These are phyloP conservation scores for Pythium diclinum DNA, from an alignment of 352 stramenopile species.

Conservation along the genomic window DNA sequence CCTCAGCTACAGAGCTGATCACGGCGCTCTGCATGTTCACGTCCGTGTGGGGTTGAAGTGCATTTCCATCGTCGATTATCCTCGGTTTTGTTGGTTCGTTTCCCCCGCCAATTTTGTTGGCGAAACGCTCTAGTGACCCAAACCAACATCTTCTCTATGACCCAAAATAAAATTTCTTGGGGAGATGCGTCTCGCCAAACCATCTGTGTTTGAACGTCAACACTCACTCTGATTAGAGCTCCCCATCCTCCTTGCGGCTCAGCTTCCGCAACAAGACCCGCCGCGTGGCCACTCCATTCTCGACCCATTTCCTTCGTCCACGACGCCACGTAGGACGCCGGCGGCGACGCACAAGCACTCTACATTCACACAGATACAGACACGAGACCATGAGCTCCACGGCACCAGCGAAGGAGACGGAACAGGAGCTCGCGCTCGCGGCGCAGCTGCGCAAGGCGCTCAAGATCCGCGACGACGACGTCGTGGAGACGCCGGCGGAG, in stretches of 20 bases:
- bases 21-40: not conserved
- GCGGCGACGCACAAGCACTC: not conserved
- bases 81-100: not conserved
- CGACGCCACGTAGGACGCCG: not conserved
- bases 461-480: constrained; percentile 24
- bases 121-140: not conserved
- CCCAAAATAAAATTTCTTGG: not conserved
- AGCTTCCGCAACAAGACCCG: not conserved
- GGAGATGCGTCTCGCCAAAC: not conserved
- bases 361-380: not conserved
- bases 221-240: not conserved
- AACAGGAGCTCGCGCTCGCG: constrained; percentile 21
- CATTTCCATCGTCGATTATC: not conserved
- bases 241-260: not conserved
- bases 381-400: not conserved
- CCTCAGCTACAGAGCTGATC: not conserved
- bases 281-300: constrained; percentile 1
- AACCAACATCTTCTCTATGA: not conserved
- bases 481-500: constrained; percentile 4
- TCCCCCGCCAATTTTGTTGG: not conserved
- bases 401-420: not conserved
- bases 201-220: constrained; percentile 6
- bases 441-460: constrained; percentile 27
- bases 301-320: not conserved
- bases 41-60: not conserved